A percentile compares a stretch with the other conserved stretches of the same genome.
Conservation (phyloP, 768 basidiomycete genomes). For the Boletus eberwhitei region DNA sequence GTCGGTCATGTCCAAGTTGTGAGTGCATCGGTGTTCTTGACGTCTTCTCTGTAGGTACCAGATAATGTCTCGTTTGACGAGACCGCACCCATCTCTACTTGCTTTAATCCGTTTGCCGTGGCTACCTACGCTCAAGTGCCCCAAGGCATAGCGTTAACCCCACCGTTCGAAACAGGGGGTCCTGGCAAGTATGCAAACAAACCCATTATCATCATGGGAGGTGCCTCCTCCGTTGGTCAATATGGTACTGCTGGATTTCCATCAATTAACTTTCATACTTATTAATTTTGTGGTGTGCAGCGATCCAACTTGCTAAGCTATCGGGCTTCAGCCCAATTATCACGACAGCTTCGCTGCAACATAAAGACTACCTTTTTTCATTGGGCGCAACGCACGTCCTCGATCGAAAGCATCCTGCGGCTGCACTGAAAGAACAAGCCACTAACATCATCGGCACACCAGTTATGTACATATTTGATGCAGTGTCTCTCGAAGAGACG, state of each 20-base stretch:
- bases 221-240: constrained; percentile 39
- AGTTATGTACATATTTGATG: constrained; percentile 21
- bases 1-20: background rate
- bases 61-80: constrained; percentile 34
- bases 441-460: background rate
- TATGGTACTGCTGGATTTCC: constrained; percentile 21
- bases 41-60: constrained; percentile 25
- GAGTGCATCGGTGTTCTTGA: background rate
- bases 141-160: constrained; percentile 22
- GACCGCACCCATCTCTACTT: constrained; percentile 35
- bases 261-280: background rate
- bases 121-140: constrained; percentile 32
- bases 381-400: constrained; percentile 38
- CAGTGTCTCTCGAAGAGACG: constrained; percentile 29
- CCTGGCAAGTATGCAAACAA: constrained; percentile 31
- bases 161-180: constrained; percentile 28
- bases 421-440: constrained; percentile 7
- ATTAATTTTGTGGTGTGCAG: constrained; percentile 4
- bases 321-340: constrained; percentile 36
- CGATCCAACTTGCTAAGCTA: constrained; percentile 32
- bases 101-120: constrained; percentile 31
- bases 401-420: constrained; percentile 23
- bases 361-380: constrained; percentile 26
- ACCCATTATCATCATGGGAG: constrained; percentile 34
- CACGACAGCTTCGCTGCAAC: constrained; percentile 35